Conservation (phyloP, 2,329 filamentous ascomycete genomes). For the Colletotrichum sp. region DNA sequence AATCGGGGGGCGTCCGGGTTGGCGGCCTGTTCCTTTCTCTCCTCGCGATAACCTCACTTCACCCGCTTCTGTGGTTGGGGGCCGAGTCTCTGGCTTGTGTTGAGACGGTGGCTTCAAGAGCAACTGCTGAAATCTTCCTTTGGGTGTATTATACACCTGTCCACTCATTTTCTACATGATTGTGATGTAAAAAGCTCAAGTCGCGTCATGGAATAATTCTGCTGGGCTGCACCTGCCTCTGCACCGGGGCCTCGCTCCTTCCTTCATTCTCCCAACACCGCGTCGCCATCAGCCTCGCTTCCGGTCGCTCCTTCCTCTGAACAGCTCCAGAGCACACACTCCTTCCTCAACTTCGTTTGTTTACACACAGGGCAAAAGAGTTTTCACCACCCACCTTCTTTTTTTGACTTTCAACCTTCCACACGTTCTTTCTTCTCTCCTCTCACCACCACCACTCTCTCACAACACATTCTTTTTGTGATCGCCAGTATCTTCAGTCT, state of each 20-base stretch:
- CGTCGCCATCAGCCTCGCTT: not conserved
- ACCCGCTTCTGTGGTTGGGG: not conserved
- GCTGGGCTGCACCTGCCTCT: not conserved
- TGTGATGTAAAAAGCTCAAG: not conserved
- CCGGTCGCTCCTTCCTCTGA: not conserved
- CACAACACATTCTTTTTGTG: not conserved
- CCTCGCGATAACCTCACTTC: not conserved
- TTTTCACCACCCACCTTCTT: not conserved
- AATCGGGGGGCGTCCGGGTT: not conserved
- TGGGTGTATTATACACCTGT: not conserved
- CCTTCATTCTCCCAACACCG: not conserved
- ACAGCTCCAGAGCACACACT: not conserved
- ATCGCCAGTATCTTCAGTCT: not conserved
- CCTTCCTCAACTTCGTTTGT: not conserved
- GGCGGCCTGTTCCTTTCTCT: not conserved
- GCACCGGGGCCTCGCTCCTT: not conserved
- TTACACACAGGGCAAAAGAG: not conserved
- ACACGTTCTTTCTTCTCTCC: not conserved
- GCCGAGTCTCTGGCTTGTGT: not conserved
- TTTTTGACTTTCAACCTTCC: not conserved
- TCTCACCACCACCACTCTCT: not conserved
- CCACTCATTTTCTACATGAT: not conserved
- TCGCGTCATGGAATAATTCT: not conserved
- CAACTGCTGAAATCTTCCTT: not conserved
- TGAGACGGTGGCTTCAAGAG: not conserved